These are phyloP conservation scores for Cryptosporidium sp. DNA, from an alignment of 169 alveolate species.

Conservation along the genomic window DNA sequence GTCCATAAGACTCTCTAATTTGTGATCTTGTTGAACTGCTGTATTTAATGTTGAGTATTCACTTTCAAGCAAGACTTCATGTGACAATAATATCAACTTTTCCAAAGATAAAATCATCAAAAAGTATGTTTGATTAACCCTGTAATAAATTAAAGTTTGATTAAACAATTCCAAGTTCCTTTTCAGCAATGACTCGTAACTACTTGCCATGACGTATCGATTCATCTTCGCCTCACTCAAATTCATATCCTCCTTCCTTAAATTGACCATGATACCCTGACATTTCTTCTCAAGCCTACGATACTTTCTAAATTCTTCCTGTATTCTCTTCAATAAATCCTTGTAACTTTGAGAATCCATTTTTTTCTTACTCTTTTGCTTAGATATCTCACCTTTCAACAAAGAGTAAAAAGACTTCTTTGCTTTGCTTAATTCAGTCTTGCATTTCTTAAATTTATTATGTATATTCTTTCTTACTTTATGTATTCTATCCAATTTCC, in stretches of 20 bases:
- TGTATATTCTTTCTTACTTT: not conserved
- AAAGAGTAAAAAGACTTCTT: not conserved
- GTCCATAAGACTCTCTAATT: not conserved
- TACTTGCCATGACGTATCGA: not conserved
- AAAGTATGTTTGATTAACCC: not conserved
- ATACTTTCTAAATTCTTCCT: not conserved
- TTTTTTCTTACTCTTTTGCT: not conserved
- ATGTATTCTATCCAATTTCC: not conserved
- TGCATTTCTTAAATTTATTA: conserved; percentile 8
- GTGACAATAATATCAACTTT: not conserved
- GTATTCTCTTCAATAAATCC: not conserved
- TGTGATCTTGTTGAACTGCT: not conserved
- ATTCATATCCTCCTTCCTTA: conserved; percentile 5
- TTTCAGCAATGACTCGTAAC: not conserved
- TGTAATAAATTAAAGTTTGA: not conserved
- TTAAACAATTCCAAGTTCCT: not conserved
- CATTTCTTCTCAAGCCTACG: not conserved
- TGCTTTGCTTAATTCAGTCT: not conserved
- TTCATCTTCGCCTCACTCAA: not conserved
- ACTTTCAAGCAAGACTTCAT: not conserved
- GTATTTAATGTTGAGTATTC: not conserved
- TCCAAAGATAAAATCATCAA: conserved; percentile 2
- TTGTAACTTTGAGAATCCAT: not conserved
- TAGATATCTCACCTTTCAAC: not conserved
- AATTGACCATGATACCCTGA: not conserved